Conservation (phyloP, 805 yeast genomes). For the Ogataea angusta region DNA sequence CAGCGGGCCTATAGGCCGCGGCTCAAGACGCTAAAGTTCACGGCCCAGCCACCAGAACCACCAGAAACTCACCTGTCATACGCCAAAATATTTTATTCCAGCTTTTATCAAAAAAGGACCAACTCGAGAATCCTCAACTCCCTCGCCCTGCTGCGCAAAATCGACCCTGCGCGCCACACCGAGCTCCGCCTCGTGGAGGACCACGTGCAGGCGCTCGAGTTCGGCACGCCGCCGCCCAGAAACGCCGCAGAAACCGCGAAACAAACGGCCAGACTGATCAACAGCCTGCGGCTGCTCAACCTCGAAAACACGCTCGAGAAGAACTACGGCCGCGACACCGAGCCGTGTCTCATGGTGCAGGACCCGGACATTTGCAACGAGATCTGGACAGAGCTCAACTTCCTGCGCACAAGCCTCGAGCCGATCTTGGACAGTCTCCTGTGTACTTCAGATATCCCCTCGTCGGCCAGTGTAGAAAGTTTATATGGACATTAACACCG, state of each 20-base stretch:
- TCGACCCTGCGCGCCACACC: conserved; percentile 7
- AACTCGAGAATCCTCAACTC: conserved; percentile 17
- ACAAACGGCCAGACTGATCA: conserved; percentile 15
- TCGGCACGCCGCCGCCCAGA: conserved; percentile 8
- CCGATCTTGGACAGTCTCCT: conserved; percentile 5
- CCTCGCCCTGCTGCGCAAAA: conserved; percentile 12
- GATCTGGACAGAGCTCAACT: conserved; percentile 13
- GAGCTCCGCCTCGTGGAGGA: conserved; percentile 11
- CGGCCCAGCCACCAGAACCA: neutral
- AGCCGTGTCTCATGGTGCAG: conserved; percentile 19
- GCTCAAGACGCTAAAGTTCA: conserved; percentile 11
- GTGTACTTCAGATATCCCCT: conserved; percentile 3
- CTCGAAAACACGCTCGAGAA: conserved; percentile 17
- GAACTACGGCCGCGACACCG: conserved; percentile 20
- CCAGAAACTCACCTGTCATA: conserved; percentile 7
- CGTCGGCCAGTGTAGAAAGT: conserved; percentile 6
- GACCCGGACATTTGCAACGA: conserved; percentile 16
- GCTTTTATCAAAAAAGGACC: conserved; percentile 15
- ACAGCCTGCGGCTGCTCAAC: conserved; percentile 17
- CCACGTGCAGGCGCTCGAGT: conserved; percentile 14
- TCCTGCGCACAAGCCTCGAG: conserved; percentile 12
- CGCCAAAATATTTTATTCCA: conserved; percentile 15
- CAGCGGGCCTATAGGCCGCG: neutral
- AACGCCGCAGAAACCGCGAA: conserved; percentile 4
- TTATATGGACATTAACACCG: conserved; percentile 7